These are phyloP conservation scores for Plasmodium yoelii DNA, from an alignment of 169 alveolate genomes.

Conservation along the genomic window DNA sequence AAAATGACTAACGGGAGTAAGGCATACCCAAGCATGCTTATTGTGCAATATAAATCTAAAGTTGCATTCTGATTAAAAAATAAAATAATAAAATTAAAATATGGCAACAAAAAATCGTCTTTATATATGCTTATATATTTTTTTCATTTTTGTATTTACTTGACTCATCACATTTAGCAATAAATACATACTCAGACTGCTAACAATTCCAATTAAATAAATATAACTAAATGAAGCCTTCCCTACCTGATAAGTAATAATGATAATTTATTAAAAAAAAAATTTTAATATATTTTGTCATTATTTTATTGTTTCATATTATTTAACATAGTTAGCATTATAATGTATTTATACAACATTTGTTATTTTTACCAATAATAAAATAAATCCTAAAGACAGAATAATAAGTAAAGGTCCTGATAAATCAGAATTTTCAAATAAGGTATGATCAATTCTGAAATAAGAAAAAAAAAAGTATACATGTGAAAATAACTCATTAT, in stretches of 20 bases:
- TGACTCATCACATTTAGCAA: constrained; percentile 82
- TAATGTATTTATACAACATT: neutral
- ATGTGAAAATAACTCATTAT: neutral
- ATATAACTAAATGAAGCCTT: constrained; percentile 84
- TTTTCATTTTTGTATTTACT: constrained; percentile 10
- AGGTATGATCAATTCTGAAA: constrained; percentile 59
- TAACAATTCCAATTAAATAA: constrained; percentile 84
- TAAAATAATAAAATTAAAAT: neutral
- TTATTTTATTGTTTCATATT: no score
- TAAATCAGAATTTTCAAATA: constrained; percentile 83
- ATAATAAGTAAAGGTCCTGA: constrained; percentile 85
- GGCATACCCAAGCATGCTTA: constrained; percentile 90
- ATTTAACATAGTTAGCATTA: no score
- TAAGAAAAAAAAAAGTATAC: neutral
- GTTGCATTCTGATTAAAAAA: constrained; percentile 24
- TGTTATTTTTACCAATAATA: constrained; percentile 81
- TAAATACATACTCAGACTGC: constrained; percentile 82
- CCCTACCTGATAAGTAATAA: constrained; percentile 42
- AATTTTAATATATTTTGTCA: no score
- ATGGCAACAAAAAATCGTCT: constrained; percentile 1
- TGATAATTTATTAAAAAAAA: neutral
- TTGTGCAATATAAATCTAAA: constrained; percentile 86
- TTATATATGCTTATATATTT: neutral
- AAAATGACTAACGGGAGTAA: constrained; percentile 87
- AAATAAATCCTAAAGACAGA: constrained; percentile 83